Evolutionary conservation across 148 eudicot species (phyloP), one percentile per base, ranked within the genome.

Genomic region (Spergularia bocconei): DNA sequence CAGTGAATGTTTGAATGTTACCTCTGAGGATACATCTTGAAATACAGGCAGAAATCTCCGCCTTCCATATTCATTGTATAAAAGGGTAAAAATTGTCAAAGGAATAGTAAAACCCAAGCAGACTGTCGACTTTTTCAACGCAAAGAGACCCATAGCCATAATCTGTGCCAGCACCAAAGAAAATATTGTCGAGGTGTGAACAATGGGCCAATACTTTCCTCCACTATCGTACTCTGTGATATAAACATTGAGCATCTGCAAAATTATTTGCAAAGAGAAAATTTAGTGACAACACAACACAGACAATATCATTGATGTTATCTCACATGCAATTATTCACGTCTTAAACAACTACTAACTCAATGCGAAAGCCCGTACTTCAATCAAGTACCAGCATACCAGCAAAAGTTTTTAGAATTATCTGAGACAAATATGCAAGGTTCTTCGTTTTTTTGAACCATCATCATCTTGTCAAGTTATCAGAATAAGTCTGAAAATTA

Each of bases 231-330:
- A 92, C 57, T 82, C 79, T 16, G 89, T 88, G 51, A 89, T 83
- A 55, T 96, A 96, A 6, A 92, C 98, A 77, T 92, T 92, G 77
- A 96, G 87, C 69, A 96, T 80, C 99, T 96, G 93, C 77, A 87
- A 80, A 29, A 25, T 41, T 29, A 57, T n/a, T 71, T 13, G 39
- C 21, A 68, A 36, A 54, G 54, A 63, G 6, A 33, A 59, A 56
- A 19, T 23, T 63, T 69, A 73, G 64, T 47, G 41, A 29, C 44
- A 47, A 61, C 29, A 29, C 44, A 47, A 61, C 29, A 33, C 56
- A 33, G 21, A 62, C 62, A 77, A 71, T 20, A 16, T 41, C 51
- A 25, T 19, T 10, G 33, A 61, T 2, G 21, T 44, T 21, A 13
- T 33, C 61, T n/a, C 17, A 73, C 69, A 74, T 39, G 65, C 70